Evolutionary conservation across 1,284 basidiomycete species (phyloP), one percentile per base, ranked within the genome.

Genomic region (Ustilago sp.): DNA sequence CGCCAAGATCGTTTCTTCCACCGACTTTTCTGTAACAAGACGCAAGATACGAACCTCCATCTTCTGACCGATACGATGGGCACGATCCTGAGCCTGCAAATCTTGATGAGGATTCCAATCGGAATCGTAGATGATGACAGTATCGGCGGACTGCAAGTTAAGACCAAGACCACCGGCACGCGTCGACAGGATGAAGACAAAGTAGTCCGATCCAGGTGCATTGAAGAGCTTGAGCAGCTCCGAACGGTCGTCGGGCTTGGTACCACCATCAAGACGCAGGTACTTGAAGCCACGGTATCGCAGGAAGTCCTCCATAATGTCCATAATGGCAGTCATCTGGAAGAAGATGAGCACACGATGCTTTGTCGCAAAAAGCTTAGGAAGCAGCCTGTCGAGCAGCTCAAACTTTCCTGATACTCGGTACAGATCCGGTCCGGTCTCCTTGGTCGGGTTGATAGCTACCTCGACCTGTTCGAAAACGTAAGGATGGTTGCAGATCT

Each of bases 291-390:
- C 90, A 88, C 93, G 92, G 89, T 92, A 93, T 85, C 93, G 93
- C 86, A 98, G 88, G 86, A 98, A 99, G 86, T 99, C 97, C 85
- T 97, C 95, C 91, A 99, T 96, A 86, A 99, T 98, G 80, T 98
- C 95, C 96, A 99, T 98, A 86, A 98, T 95, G 83, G 95, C 86
- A 91, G 96, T 98, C 96, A 98, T 98, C 88, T 99, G 96, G 92
- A 98, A 98, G 91, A 98, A 98, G 86, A 99, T 98, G 72, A 99
- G 91, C 4, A 95, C 94, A 85, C 95, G 92, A 88, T 99, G 96
- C 32, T 92, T 93, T 7, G 93, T 94, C 4, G 90, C 88, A 83
- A 98, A 98, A 81, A 99, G 92, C 87, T 98, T 99, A 61, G 96
- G 96, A 41, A 99, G 89, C 77, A 98, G 91, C 45, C 95, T 91